Conservation (phyloP, 495 filamentous ascomycete genomes). For the Podospora australis region DNA sequence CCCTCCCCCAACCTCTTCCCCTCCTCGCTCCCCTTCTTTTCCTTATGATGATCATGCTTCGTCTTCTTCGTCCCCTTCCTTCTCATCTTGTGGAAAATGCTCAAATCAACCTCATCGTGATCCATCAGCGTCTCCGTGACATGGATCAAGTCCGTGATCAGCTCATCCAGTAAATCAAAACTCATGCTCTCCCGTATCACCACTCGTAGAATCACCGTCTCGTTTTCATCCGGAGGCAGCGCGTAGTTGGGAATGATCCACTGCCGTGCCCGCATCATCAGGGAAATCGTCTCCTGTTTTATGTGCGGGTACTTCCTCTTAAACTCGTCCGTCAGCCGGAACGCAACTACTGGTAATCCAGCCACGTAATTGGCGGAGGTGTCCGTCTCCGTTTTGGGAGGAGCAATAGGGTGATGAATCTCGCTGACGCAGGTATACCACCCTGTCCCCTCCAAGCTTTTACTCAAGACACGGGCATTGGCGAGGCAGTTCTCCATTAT, state of each 20-base stretch:
- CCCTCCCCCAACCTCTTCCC: slow-evolving; percentile 47
- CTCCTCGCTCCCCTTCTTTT: slow-evolving; percentile 20
- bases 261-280: slow-evolving; percentile 59
- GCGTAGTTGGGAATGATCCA: slow-evolving; percentile 76
- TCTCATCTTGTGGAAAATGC: slow-evolving; percentile 19
- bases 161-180: slow-evolving; percentile 57
- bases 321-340: slow-evolving; percentile 59
- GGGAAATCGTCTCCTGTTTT: slow-evolving; percentile 59
- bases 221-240: slow-evolving; percentile 56
- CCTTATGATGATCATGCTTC: slow-evolving; percentile 10
- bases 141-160: slow-evolving; percentile 49
- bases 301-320: slow-evolving; percentile 55
- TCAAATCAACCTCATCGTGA: slow-evolving; percentile 42
- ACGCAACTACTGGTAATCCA: slow-evolving; percentile 66
- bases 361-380: slow-evolving; percentile 57
- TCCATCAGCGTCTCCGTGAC: slow-evolving; percentile 53
- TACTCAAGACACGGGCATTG: slow-evolving; percentile 61
- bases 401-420: slow-evolving; percentile 50
- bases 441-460: slow-evolving; percentile 59
- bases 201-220: slow-evolving; percentile 62
- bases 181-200: slow-evolving; percentile 66
- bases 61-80: slow-evolving; percentile 21
- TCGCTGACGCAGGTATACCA: slow-evolving; percentile 67
- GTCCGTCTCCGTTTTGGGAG: slow-evolving; percentile 28
- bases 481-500: slow-evolving; percentile 68